Conservation (phyloP, 352 stramenopile genomes). For the Globisporangium viniferum region DNA sequence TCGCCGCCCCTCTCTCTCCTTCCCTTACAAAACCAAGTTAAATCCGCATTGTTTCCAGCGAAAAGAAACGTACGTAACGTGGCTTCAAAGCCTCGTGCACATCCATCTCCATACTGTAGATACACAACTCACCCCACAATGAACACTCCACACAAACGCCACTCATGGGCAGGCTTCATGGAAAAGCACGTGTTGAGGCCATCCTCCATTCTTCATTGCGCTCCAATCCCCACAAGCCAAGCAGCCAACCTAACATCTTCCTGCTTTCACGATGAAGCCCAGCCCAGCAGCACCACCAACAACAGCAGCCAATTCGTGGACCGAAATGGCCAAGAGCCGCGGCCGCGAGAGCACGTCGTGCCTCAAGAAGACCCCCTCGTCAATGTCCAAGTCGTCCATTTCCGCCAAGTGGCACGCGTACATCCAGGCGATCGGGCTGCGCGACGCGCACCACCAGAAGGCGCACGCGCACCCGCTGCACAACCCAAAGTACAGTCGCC, state of each 20-base stretch:
- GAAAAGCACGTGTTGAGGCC: not conserved
- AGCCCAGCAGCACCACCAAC: not conserved
- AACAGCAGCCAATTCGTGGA: conserved; percentile 2
- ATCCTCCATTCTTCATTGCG: conserved; percentile 5
- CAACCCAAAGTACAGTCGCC: not conserved
- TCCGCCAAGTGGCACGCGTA: conserved; percentile 53
- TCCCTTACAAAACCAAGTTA: conserved; percentile 7
- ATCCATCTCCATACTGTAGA: conserved; percentile 1
- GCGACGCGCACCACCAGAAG: conserved; percentile 21
- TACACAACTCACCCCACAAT: not conserved
- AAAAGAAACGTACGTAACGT: conserved; percentile 8
- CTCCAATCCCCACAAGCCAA: not conserved
- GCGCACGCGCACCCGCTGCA: conserved; percentile 1
- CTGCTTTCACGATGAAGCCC: not conserved
- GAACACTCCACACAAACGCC: not conserved
- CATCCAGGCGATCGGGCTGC: conserved; percentile 45
- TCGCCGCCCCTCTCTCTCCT: not conserved
- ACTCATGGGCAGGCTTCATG: not conserved
- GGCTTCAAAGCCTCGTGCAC: conserved; percentile 2
- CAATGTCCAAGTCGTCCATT: conserved; percentile 25
- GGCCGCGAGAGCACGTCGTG: conserved; percentile 22
- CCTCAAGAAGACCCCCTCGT: conserved; percentile 45
- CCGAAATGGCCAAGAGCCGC: conserved; percentile 9
- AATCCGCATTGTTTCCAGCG: not conserved
- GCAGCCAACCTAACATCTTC: not conserved